Evolutionary conservation across 2,329 filamentous ascomycete genomes (phyloP), one percentile per base, ranked within the genome.

Genomic region (Graphilbum ipis-grandicollis): DNA sequence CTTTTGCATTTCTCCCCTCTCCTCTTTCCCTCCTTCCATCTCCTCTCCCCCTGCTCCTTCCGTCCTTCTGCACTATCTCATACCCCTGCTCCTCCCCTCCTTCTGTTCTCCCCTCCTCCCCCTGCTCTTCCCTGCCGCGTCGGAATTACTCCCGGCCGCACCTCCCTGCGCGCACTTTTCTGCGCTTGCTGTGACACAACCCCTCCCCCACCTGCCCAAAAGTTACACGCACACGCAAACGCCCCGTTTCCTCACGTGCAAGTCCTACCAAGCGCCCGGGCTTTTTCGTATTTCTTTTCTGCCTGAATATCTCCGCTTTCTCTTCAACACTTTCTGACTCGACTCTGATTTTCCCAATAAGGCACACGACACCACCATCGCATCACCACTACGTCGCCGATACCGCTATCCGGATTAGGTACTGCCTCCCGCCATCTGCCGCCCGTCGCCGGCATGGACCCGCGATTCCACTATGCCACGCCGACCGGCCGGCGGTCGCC

Each of bases 401-500:
- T n/a, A n/a, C n/a, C n/a, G n/a, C n/a, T n/a, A n/a, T n/a, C n/a
- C n/a, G n/a, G n/a, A n/a, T n/a, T n/a, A n/a, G n/a, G n/a, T n/a
- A n/a, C n/a, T n/a, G n/a, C n/a, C 9, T 13, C 12, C 8, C 26
- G 14, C 26, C 9, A 7, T 13, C 26, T 28, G 8, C 12, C 26
- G 10, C 5, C 26, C 26, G 26, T 28, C 26, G 10, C 10, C 26
- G 14, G 10, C 23, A 46, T 46, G 44, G 44, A 46, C 21, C 34
- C 35, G 23, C 41, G 43, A 13, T 43, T 36, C 25, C 44, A 36
- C 31, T 45, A 45, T 52, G 39, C 21, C 19, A 17, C 39, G 9
- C 23, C 34, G 2, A 23, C 41, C 10, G 52, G 59, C 41, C 56
- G 58, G 36, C 58, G 63, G 41, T 62, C 66, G 40, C 57, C 58